Conservation (phyloP, 208 protist species). For the Herpetomonas tarakana region DNA sequence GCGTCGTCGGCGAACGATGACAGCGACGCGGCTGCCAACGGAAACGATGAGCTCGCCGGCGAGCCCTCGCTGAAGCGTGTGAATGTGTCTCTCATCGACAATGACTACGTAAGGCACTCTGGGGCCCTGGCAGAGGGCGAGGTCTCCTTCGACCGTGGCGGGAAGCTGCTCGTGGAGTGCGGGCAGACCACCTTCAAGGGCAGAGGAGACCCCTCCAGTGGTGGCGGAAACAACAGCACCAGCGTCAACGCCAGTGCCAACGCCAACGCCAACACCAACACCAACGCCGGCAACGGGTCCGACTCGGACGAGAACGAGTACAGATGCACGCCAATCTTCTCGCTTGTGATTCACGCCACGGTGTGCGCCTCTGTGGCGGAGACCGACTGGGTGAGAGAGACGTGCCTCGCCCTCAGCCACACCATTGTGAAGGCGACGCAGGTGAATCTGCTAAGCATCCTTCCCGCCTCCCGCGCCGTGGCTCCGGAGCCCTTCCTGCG, state of each 20-base stretch:
- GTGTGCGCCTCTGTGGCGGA: conserved; percentile 47
- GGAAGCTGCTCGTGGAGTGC: conserved; percentile 25
- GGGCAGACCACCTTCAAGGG: conserved; percentile 3
- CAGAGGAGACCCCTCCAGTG: too few relatives aligned
- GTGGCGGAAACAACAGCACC: too few relatives aligned
- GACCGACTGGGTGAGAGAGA: conserved; percentile 72
- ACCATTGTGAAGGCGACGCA: conserved; percentile 52
- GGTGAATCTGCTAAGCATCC: conserved; percentile 18
- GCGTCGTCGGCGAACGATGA: background rate
- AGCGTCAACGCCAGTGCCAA: too few relatives aligned
- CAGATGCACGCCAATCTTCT: conserved; percentile 5
- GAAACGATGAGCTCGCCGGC: background rate
- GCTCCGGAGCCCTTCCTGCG: conserved; percentile 31
- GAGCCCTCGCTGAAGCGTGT: conserved; percentile 9
- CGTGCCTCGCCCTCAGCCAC: conserved; percentile 57
- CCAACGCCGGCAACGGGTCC: background rate
- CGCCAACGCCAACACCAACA: background rate
- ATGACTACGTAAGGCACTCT: conserved; percentile 14
- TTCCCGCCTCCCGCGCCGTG: conserved; percentile 17
- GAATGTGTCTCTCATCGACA: conserved; percentile 27
- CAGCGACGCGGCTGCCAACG: background rate
- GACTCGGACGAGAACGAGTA: too few relatives aligned
- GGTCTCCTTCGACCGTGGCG: conserved; percentile 29
- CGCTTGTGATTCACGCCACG: conserved; percentile 30
- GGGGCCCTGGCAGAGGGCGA: conserved; percentile 10